phyloP scores from a whole-genome alignment of 2,329 filamentous ascomycete genomes.

The Pezicula rhizophila region DNA sequence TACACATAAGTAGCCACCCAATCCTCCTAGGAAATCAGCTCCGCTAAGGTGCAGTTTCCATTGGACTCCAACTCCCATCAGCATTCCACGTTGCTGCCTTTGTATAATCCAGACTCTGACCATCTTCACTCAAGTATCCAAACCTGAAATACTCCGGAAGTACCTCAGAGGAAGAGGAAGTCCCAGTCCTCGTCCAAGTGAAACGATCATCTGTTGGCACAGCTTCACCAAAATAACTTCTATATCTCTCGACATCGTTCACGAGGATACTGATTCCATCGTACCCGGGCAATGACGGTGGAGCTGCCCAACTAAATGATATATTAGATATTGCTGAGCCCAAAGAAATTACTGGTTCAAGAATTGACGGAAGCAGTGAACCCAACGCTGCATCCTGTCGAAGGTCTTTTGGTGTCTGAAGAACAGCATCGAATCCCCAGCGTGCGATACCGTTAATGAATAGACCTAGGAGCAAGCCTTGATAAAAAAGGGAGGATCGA shows the following conservation, averaged over 20 bases:
- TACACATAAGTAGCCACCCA: no score
- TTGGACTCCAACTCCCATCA: constrained; percentile 59
- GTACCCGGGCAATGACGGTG: constrained; percentile 31
- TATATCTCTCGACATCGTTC: constrained; percentile 78
- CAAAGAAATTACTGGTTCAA: constrained; percentile 40
- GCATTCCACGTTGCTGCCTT: constrained; percentile 65
- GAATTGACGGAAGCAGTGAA: constrained; percentile 52
- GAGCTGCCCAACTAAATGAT: constrained; percentile 21
- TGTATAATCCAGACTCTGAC: constrained; percentile 62
- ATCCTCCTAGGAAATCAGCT: no score
- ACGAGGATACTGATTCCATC: constrained; percentile 76
- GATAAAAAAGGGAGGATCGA: constrained; percentile 75
- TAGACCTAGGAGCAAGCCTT: constrained; percentile 81
- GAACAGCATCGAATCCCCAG: constrained; percentile 86
- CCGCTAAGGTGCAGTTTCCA: constrained; percentile 31
- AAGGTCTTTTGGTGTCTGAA: constrained; percentile 75
- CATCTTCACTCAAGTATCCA: constrained; percentile 60
- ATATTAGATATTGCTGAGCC: constrained; percentile 40
- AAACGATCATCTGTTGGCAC: constrained; percentile 41
- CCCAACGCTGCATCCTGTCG: constrained; percentile 61
- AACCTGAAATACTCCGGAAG: constrained; percentile 71
- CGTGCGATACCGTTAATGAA: constrained; percentile 91
- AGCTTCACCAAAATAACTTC: constrained; percentile 58
- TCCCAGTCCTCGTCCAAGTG: constrained; percentile 45
- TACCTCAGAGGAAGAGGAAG: constrained; percentile 15